Evolutionary conservation across 73 alveolate genomes (phyloP), one percentile per base, ranked within the genome.

Genomic region (Stentor coeruleus): DNA sequence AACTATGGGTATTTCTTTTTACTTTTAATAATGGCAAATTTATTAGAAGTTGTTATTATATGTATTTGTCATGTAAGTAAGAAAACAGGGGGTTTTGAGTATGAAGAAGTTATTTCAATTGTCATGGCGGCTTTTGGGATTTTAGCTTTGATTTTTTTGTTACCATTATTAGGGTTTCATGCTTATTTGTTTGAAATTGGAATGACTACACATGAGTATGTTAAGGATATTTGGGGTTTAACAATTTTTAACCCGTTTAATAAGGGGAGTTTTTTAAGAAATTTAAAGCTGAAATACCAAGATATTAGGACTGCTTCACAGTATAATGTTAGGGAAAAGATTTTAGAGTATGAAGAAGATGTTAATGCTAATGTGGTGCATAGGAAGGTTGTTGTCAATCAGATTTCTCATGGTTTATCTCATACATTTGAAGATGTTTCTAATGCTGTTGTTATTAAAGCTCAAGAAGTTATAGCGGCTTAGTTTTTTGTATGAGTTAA

Each of bases 1-100:
- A 84, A 84, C 33, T 81, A 81, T 77, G 35, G 20, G 11, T 42
- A 35, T 72, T 79, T 79, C 59, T 79, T 39, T 33, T 26, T 72
- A 38, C 20, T 0, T 15, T 36, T 20, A 6, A 60, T 72, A 6
- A 33, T 74, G 58, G 30, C 82, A 37, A 37, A 39, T 38, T 26
- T 82, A 3, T 42, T 57, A 0, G 4, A 15, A 11, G 28, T 30
- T n/a, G 38, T 75, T 6, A n/a, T 75, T n/a, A 39, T 37, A 14
- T 75, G 83, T 2, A 2, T 75, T 75, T 1, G 1, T 20, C 66
- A 49, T 20, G 20, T 49, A 49, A 49, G 28, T 11, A 49, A 11
- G 66, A 49, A 49, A 6, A 6, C 28, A 11, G 20, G 20, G 6
- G 6, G 28, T 11, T 11, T 49, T 49, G 66, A 20, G 28, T 49